These are phyloP conservation scores for Pisolithus albus DNA, from an alignment of 768 basidiomycete species.

Conservation along the genomic window DNA sequence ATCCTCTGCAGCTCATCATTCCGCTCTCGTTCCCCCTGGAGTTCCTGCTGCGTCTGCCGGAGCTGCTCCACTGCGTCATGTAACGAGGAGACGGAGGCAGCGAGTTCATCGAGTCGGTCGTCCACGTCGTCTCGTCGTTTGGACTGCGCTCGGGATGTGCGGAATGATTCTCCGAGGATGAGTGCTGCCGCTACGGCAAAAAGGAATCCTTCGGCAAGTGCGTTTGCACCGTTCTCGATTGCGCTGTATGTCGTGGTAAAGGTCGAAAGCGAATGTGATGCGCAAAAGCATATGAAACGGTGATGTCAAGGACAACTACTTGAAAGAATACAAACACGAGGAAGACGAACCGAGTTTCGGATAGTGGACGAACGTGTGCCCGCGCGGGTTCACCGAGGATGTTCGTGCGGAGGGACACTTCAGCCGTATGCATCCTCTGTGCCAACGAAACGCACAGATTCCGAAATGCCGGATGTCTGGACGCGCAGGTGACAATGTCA, in stretches of 20 bases:
- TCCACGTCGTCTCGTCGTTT: slow-evolving; percentile 69
- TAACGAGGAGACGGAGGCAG: slow-evolving; percentile 40
- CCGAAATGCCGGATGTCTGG: slow-evolving; percentile 68
- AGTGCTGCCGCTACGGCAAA: slow-evolving; percentile 69
- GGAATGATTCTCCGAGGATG: slow-evolving; percentile 74
- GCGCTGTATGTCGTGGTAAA: slow-evolving; percentile 40
- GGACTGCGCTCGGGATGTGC: slow-evolving; percentile 59
- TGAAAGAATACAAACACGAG: neutral
- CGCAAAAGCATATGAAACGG: neutral
- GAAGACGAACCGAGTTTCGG: slow-evolving; percentile 52
- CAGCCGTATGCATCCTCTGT: slow-evolving; percentile 65
- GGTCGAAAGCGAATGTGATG: too few species aligned
- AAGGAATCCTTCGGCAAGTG: slow-evolving; percentile 78
- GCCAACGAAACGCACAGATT: slow-evolving; percentile 65
- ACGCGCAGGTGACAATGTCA: neutral
- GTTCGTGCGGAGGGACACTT: slow-evolving; percentile 60
- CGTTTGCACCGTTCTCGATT: slow-evolving; percentile 80
- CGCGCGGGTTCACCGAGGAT: slow-evolving; percentile 67
- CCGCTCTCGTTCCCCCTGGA: slow-evolving; percentile 27
- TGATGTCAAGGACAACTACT: neutral
- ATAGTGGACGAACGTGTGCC: slow-evolving; percentile 60
- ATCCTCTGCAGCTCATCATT: slow-evolving; percentile 62
- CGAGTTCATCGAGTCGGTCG: slow-evolving; percentile 60
- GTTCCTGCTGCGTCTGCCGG: slow-evolving; percentile 39
- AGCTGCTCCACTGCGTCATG: slow-evolving; percentile 36